Percentiles rank a stretch among this genome's conserved stretches.
phyloP scores from a whole-genome alignment of 148 eudicot genomes.

The Cornus suecica region DNA sequence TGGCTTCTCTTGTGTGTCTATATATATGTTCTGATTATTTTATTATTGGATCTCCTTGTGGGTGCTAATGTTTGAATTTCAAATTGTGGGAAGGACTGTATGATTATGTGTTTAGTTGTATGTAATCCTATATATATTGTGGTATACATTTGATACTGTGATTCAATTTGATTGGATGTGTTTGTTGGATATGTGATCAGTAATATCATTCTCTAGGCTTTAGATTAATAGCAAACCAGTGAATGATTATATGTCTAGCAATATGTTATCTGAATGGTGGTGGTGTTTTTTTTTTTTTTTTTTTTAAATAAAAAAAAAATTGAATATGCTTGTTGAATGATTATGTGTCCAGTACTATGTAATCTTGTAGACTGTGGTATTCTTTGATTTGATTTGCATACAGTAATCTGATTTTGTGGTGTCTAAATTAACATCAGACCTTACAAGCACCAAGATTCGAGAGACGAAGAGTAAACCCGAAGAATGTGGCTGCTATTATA shows the following conservation, averaged over 20 bases:
- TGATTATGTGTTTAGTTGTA: background rate
- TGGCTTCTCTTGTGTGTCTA: background rate
- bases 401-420: background rate
- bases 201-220: too few species aligned
- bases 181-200: background rate
- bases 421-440: slow-evolving; percentile 36
- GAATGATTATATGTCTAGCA: background rate
- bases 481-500: slow-evolving; percentile 75
- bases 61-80: background rate
- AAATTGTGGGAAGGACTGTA: background rate
- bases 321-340: too few species aligned
- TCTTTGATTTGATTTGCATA: background rate
- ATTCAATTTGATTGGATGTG: background rate
- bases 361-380: background rate
- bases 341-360: background rate
- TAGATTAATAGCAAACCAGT: too few species aligned
- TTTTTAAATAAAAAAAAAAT: too few species aligned
- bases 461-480: slow-evolving; percentile 54
- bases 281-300: too few species aligned
- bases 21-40: background rate
- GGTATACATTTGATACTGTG: background rate
- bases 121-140: background rate
- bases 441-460: slow-evolving; percentile 40
- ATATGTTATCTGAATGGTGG: too few species aligned
- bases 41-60: background rate